Percentiles rank a stretch among this genome's conserved stretches.
Conservation (phyloP, 805 yeast species). For the Monosporozyma aerobia region DNA sequence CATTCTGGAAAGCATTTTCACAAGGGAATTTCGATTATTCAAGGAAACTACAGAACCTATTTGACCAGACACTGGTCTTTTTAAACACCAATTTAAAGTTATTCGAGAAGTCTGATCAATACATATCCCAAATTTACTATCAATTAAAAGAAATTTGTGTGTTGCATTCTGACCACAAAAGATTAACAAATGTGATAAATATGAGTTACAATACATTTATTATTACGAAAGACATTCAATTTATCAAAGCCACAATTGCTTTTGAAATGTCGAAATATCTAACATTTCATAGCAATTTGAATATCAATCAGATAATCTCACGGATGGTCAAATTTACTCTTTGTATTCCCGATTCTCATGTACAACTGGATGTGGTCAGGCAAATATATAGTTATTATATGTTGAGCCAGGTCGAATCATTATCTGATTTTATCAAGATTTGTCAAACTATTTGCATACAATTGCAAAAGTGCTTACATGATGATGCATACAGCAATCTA, state of each 20-base stretch:
- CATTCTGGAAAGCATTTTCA: neutral
- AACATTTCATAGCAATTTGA: neutral
- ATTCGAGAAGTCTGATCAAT: neutral
- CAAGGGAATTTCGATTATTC: neutral
- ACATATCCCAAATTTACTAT: constrained; percentile 3
- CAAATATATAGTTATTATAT: constrained; percentile 16
- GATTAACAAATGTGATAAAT: constrained; percentile 21
- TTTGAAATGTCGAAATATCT: constrained; percentile 9
- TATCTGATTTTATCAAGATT: constrained; percentile 10
- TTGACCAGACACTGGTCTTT: constrained; percentile 17
- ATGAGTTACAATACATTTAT: constrained; percentile 23
- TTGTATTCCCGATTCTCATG: constrained; percentile 5
- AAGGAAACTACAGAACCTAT: constrained; percentile 1
- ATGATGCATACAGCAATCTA: constrained; percentile 1
- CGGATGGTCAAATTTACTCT: constrained; percentile 10
- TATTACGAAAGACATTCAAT: constrained; percentile 7
- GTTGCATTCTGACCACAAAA: constrained; percentile 12
- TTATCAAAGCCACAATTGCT: constrained; percentile 10
- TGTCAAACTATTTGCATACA: constrained; percentile 10
- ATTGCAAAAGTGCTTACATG: constrained; percentile 4
- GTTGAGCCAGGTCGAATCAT: constrained; percentile 3
- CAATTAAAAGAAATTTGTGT: constrained; percentile 14
- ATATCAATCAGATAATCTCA: neutral
- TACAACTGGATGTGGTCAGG: constrained; percentile 12
- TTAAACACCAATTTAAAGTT: constrained; percentile 9